Percentiles rank a stretch among this genome's conserved stretches.
phyloP scores from a whole-genome alignment of 805 yeast genomes.

The Candida dendrica region DNA sequence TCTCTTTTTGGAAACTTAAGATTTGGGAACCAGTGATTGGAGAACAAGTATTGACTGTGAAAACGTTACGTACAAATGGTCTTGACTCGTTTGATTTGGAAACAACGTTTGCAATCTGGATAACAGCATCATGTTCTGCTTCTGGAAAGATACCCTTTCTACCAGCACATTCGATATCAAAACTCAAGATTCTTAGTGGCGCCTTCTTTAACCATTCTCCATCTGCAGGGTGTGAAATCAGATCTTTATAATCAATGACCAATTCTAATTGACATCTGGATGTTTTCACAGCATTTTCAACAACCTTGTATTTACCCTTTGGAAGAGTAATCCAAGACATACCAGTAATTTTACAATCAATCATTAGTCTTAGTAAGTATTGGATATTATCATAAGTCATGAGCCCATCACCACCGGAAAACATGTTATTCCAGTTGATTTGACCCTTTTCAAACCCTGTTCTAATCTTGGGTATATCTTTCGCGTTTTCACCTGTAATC shows the following conservation, averaged over 20 bases:
- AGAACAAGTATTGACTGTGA: slow-evolving; percentile 85
- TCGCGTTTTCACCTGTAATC: slow-evolving; percentile 59
- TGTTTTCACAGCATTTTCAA: slow-evolving; percentile 32
- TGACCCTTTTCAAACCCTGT: slow-evolving; percentile 81
- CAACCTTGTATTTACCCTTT: slow-evolving; percentile 51
- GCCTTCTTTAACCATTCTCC: slow-evolving; percentile 93
- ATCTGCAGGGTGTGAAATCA: slow-evolving; percentile 79
- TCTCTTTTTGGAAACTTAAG: slow-evolving; percentile 65
- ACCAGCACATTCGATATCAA: slow-evolving; percentile 98
- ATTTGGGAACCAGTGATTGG: slow-evolving; percentile 93
- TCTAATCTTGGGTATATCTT: slow-evolving; percentile 61
- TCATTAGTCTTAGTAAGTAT: slow-evolving; percentile 78
- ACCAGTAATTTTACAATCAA: slow-evolving; percentile 87
- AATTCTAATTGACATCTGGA: slow-evolving; percentile 88
- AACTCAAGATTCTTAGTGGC: slow-evolving; percentile 85
- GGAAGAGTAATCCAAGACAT: slow-evolving; percentile 98
- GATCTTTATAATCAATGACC: slow-evolving; percentile 53
- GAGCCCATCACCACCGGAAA: slow-evolving; percentile 43
- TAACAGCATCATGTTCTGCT: slow-evolving; percentile 86
- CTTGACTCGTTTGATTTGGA: slow-evolving; percentile 73
- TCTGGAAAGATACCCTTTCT: slow-evolving; percentile 96
- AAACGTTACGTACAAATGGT: slow-evolving; percentile 92
- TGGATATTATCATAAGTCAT: slow-evolving; percentile 88
- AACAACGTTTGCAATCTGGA: slow-evolving; percentile 95
- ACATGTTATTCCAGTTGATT: slow-evolving; percentile 53